Evolutionary conservation across 768 basidiomycete genomes (phyloP).

Genomic region (Amanita polypyramis): DNA sequence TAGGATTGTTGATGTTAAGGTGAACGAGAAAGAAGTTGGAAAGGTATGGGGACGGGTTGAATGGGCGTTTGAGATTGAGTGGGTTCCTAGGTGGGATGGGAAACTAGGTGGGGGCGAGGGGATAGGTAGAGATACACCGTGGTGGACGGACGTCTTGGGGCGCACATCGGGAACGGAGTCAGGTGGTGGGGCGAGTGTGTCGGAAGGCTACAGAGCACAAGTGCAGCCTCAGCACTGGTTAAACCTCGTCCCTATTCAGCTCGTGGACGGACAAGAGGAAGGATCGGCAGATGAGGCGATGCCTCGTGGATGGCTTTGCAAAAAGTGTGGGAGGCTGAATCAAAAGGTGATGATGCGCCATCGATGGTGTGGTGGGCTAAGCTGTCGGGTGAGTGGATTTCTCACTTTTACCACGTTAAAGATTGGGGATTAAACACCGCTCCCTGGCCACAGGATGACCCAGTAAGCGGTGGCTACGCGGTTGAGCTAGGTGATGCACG

Average conservation of each 20-base stretch:
- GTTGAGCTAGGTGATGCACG: neutral
- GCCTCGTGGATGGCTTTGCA: conserved; percentile 6
- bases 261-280: conserved; percentile 5
- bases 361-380: conserved; percentile 5
- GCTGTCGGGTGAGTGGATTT: conserved; percentile 4
- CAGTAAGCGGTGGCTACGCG: neutral
- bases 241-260: conserved; percentile 2
- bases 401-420: neutral
- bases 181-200: neutral
- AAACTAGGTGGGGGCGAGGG: neutral
- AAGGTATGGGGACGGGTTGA: neutral
- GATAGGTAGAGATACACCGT: neutral
- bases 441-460: neutral
- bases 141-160: neutral
- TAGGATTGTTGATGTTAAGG: neutral
- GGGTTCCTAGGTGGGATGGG: neutral
- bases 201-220: neutral
- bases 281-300: conserved; percentile 5
- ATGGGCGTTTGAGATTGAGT: conserved; percentile 4
- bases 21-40: neutral
- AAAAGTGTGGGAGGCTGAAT: conserved; percentile 6
- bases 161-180: neutral
- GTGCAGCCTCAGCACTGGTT: neutral
- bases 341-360: conserved; percentile 7
- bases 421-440: neutral